phyloP scores from a whole-genome alignment of 2,329 filamentous ascomycete genomes.

The Fusarium sp. region DNA sequence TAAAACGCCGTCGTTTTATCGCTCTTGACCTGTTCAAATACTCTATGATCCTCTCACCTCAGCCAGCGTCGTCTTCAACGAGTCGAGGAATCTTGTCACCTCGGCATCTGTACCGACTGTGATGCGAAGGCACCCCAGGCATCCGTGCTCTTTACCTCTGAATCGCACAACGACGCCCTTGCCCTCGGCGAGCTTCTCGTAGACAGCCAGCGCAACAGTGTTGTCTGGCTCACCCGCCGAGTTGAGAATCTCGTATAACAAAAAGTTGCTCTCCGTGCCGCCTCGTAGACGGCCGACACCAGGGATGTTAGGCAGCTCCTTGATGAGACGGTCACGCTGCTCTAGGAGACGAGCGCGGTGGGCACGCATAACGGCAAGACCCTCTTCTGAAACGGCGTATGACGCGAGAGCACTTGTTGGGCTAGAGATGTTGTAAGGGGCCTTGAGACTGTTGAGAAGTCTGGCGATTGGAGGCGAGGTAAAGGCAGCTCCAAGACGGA shows the following conservation, averaged over 20 bases:
- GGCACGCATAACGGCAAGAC: conserved; percentile 75
- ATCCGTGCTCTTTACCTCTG: conserved; percentile 90
- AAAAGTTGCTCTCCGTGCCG: conserved; percentile 84
- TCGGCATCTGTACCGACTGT: conserved; percentile 92
- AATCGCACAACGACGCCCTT: conserved; percentile 94
- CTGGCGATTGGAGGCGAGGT: conserved; percentile 76
- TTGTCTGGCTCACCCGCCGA: conserved; percentile 79
- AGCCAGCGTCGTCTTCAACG: conserved; percentile 63
- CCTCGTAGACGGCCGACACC: conserved; percentile 85
- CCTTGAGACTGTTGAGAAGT: conserved; percentile 91
- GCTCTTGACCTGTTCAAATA: not conserved
- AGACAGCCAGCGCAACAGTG: conserved; percentile 77
- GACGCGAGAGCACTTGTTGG: conserved; percentile 84
- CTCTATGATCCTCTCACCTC: conserved; percentile 52
- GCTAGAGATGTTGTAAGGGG: conserved; percentile 93
- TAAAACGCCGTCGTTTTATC: conserved; percentile 35
- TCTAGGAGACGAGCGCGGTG: conserved; percentile 75
- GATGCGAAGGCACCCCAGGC: conserved; percentile 86
- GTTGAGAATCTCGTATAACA: conserved; percentile 89
- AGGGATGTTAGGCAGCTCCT: conserved; percentile 75
- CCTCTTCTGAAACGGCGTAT: conserved; percentile 72
- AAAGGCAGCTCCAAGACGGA: conserved; percentile 88
- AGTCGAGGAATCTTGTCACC: conserved; percentile 78
- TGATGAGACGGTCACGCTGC: conserved; percentile 80
- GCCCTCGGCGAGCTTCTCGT: conserved; percentile 84